Evolutionary conservation across 2,329 filamentous ascomycete species (phyloP), one percentile per base, ranked within the genome.

Genomic region (Diaporthe citriasiana): DNA sequence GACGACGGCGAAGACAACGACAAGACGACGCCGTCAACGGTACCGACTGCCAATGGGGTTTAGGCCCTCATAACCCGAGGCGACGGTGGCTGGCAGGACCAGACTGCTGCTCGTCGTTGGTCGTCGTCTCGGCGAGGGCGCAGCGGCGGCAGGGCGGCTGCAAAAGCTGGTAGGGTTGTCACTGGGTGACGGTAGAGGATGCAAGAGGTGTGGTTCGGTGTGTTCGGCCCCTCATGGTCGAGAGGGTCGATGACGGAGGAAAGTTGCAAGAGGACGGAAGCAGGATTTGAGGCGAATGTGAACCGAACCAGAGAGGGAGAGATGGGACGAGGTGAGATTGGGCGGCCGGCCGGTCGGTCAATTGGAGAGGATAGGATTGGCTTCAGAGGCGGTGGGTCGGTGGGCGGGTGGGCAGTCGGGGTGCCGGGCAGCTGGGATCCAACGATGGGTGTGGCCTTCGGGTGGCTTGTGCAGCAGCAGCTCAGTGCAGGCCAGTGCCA

Each of bases 41-140:
- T 71, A 71, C 68, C 72, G 72, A 65, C 68, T 74, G 72, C 68
- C 72, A 60, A 74, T 38, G 38, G n/a, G 38, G 72, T 35, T 71
- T 53, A 56, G 50, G 45, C 33, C 72, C 69, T 74, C 72, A 74
- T 74, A 74, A 71, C 72, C 72, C 70, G 51, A 63, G 35, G 33
- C 35, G 70, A 71, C 56, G 45, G 70, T 71, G 70, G 70, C 70
- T 63, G 56, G 70, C 50, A 56, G 47, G 50, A 56, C 38, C 59
- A 42, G 50, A 56, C 45, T 40, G 47, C 60, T 38, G 19, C 40
- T 51, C 30, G 38, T 65, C 45, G 27, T 69, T 60, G 59, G 57
- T 65, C 45, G 56, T 33, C 53, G 45, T 38, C 56, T 38, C 56
- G 50, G 30, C 50, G n/a, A n/a, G 45, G 47, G 53, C 19, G 27